Conservation (phyloP, 208 protist species). For the Trypanosoma boissoni region DNA sequence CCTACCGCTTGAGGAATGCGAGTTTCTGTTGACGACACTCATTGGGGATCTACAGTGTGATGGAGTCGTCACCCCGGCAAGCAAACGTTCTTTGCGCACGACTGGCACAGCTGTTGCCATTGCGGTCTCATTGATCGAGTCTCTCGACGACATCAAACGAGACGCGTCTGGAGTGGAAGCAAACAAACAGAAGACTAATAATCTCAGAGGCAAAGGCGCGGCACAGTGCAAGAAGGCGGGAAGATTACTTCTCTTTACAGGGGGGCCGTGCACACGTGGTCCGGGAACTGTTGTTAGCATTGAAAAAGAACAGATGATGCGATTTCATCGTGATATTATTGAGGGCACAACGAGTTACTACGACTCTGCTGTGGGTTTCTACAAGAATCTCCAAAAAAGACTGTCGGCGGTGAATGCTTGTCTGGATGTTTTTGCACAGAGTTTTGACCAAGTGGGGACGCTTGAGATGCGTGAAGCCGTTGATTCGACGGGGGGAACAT, state of each 20-base stretch:
- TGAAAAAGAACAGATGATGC: slow-evolving; percentile 95
- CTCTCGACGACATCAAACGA: slow-evolving; percentile 27
- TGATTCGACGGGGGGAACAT: slow-evolving; percentile 90
- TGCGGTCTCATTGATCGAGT: slow-evolving; percentile 64
- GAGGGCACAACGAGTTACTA: slow-evolving; percentile 76
- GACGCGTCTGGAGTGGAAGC: slow-evolving; percentile 18
- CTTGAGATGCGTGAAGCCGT: slow-evolving; percentile 94
- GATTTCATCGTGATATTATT: slow-evolving; percentile 96
- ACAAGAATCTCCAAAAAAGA: slow-evolving; percentile 85
- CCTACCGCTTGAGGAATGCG: slow-evolving; percentile 93
- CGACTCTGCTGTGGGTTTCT: slow-evolving; percentile 81
- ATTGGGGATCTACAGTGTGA: slow-evolving; percentile 63
- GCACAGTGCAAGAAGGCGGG: slow-evolving; percentile 23
- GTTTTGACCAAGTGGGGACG: slow-evolving; percentile 96
- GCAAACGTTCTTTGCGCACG: slow-evolving; percentile 54
- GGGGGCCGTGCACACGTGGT: slow-evolving; percentile 94
- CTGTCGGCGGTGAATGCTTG: slow-evolving; percentile 86
- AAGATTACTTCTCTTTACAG: slow-evolving; percentile 94
- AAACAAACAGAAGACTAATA: slow-evolving; percentile 4
- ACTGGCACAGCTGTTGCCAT: slow-evolving; percentile 70
- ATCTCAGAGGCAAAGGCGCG: background rate
- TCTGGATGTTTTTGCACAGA: slow-evolving; percentile 96
- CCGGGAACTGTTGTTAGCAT: slow-evolving; percentile 87
- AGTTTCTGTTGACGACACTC: slow-evolving; percentile 41
- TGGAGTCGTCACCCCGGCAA: slow-evolving; percentile 39